phyloP scores from a whole-genome alignment of 2,329 filamentous ascomycete species.

The Tricladium varicosporioides region DNA sequence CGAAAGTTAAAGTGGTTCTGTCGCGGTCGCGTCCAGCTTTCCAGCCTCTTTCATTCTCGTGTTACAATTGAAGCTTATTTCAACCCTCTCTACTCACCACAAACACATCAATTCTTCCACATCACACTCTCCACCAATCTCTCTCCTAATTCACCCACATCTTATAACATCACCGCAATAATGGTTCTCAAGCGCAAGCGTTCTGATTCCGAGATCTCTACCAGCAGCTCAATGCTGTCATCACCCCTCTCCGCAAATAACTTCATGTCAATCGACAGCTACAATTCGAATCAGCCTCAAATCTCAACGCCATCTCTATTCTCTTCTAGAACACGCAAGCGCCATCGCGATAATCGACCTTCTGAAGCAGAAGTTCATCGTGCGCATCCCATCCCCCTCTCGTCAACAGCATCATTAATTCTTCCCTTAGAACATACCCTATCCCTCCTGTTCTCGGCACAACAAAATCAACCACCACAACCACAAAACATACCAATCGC shows the following conservation, averaged over 20 bases:
- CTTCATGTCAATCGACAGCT: slow-evolving; percentile 36
- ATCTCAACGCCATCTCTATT: slow-evolving; percentile 43
- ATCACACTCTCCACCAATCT: no score
- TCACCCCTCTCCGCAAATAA: slow-evolving; percentile 33
- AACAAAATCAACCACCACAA: slow-evolving; percentile 37
- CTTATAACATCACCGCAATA: background rate
- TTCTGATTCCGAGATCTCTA: slow-evolving; percentile 56
- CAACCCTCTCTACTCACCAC: no score
- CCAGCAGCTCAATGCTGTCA: slow-evolving; percentile 44
- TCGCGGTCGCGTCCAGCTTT: no score
- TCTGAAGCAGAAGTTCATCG: slow-evolving; percentile 46
- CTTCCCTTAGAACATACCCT: slow-evolving; percentile 46
- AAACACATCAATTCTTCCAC: no score
- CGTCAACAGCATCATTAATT: slow-evolving; percentile 13
- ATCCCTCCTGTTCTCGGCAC: slow-evolving; percentile 56
- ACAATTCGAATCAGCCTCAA: slow-evolving; percentile 29
- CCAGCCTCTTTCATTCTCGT: no score
- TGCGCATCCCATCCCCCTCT: slow-evolving; percentile 16
- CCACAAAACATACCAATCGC: slow-evolving; percentile 20
- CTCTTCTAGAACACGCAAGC: slow-evolving; percentile 58
- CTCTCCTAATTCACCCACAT: no score
- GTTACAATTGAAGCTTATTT: no score
- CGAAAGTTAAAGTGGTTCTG: no score
- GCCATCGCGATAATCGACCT: slow-evolving; percentile 57
- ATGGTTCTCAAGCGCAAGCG: slow-evolving; percentile 65